Evolutionary conservation across 352 stramenopile genomes (phyloP).

Genomic region (Phytophthora citricola): DNA sequence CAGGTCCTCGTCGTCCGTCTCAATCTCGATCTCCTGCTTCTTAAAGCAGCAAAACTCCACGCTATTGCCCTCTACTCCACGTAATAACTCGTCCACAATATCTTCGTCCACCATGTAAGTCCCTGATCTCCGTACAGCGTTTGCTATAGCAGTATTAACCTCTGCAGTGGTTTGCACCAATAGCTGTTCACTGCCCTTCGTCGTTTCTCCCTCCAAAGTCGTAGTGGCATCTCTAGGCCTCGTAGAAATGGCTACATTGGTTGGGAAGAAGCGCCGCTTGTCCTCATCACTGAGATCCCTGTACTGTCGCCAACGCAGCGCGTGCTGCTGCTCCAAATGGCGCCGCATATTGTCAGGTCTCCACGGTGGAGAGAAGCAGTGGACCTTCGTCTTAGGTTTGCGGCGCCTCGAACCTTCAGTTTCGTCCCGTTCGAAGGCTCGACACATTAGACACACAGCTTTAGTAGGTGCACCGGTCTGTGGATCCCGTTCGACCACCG

Average conservation of each 20-base stretch:
- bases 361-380: constrained; percentile 36
- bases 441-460: constrained; percentile 33
- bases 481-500: constrained; percentile 19
- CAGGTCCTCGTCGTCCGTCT: constrained; percentile 17
- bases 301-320: constrained; percentile 26
- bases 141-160: constrained; percentile 1
- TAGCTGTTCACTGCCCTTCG: not conserved
- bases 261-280: constrained; percentile 32
- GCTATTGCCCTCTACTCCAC: not conserved
- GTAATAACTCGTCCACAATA: constrained; percentile 25
- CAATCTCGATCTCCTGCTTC: constrained; percentile 9
- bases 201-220: not conserved
- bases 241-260: constrained; percentile 16
- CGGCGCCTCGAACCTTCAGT: constrained; percentile 29
- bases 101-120: constrained; percentile 25
- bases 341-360: constrained; percentile 42
- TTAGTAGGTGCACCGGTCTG: constrained; percentile 12
- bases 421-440: constrained; percentile 28
- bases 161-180: not conserved
- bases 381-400: constrained; percentile 31
- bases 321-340: constrained; percentile 39
- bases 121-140: not conserved
- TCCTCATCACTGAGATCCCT: constrained; percentile 18
- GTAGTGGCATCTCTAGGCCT: not conserved
- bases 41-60: constrained; percentile 14